Percentiles rank a stretch among this genome's conserved stretches.
These are phyloP conservation scores for Claviceps digitariae DNA, from an alignment of 2,329 filamentous ascomycete genomes.

Conservation along the genomic window DNA sequence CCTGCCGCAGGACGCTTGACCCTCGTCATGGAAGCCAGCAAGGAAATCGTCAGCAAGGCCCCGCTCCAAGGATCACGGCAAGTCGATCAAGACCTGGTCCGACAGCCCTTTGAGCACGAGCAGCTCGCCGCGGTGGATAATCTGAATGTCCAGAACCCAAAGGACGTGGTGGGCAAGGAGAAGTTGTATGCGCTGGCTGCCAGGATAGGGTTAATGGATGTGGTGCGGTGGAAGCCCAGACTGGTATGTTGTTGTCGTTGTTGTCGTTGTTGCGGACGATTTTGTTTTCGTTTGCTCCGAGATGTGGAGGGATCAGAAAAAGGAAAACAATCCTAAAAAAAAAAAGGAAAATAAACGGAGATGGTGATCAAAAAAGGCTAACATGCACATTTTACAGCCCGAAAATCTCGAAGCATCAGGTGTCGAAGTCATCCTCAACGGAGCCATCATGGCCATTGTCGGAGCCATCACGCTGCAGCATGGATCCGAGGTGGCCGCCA, in stretches of 20 bases:
- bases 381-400: slow-evolving; percentile 26
- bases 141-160: slow-evolving; percentile 47
- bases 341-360: neutral
- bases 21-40: slow-evolving; percentile 25
- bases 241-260: slow-evolving; percentile 51
- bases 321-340: neutral
- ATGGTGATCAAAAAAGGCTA: neutral
- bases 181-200: slow-evolving; percentile 56
- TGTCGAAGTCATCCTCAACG: slow-evolving; percentile 57
- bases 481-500: slow-evolving; percentile 64
- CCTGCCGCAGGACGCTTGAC: slow-evolving; percentile 20
- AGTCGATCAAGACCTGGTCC: slow-evolving; percentile 35
- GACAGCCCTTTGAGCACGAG: slow-evolving; percentile 55
- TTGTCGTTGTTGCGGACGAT: too few species aligned
- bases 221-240: slow-evolving; percentile 80
- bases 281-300: too few species aligned
- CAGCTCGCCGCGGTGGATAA: slow-evolving; percentile 62
- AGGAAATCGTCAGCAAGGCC: slow-evolving; percentile 22
- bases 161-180: slow-evolving; percentile 46
- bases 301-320: neutral
- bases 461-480: slow-evolving; percentile 83
- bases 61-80: slow-evolving; percentile 13
- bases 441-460: slow-evolving; percentile 71
- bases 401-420: slow-evolving; percentile 61
- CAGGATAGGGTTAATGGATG: slow-evolving; percentile 55